These are phyloP conservation scores for Rheum nobile DNA, from an alignment of 148 eudicot species.

Conservation along the genomic window DNA sequence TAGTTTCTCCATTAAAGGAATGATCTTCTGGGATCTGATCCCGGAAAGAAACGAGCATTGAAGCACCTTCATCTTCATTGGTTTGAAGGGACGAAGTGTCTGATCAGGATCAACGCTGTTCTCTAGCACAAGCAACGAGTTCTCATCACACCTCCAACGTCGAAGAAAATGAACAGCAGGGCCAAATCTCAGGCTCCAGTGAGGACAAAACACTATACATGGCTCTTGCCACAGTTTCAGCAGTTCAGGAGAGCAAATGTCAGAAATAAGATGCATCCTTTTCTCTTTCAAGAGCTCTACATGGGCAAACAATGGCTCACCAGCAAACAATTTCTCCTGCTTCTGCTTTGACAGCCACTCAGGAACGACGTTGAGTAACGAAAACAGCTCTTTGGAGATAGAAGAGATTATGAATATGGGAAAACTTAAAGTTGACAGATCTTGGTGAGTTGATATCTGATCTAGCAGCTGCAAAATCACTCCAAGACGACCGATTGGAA, in stretches of 20 bases:
- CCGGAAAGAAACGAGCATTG: constrained; percentile 87
- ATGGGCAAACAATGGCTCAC: constrained; percentile 65
- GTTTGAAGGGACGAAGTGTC: constrained; percentile 73
- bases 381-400: constrained; percentile 70
- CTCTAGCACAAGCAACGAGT: constrained; percentile 81
- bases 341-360: constrained; percentile 74
- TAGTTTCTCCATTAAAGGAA: constrained; percentile 46
- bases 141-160: constrained; percentile 65
- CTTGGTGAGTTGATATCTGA: constrained; percentile 31
- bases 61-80: constrained; percentile 67
- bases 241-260: constrained; percentile 44
- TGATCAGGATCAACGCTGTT: constrained; percentile 48
- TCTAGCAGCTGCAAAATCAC: constrained; percentile 67
- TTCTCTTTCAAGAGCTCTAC: constrained; percentile 56
- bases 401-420: constrained; percentile 39
- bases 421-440: constrained; percentile 50
- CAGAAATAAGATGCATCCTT: constrained; percentile 51
- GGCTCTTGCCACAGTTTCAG: constrained; percentile 95
- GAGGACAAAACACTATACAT: constrained; percentile 80
- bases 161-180: constrained; percentile 80
- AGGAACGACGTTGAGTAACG: constrained; percentile 58
- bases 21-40: constrained; percentile 45
- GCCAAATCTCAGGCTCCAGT: constrained; percentile 89
- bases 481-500: constrained; percentile 67
- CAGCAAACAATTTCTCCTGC: constrained; percentile 75